A percentile compares a stretch with the other conserved stretches of the same genome.
Evolutionary conservation across 106 monocot genomes (phyloP).

Genomic region (Apostasia ramifera): DNA sequence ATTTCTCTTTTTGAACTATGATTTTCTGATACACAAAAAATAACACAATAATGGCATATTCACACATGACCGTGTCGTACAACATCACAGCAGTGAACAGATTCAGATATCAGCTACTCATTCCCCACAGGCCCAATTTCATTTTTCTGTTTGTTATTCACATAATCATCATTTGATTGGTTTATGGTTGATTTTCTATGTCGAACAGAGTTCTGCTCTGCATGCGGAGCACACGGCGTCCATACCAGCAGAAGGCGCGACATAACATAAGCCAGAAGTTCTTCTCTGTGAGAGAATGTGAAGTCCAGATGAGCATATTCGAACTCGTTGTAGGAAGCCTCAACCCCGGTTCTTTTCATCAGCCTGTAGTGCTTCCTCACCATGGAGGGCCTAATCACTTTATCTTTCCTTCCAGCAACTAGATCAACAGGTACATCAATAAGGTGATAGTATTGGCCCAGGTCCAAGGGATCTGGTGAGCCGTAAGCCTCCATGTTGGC

Average conservation of each 20-base stretch:
- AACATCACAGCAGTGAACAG: too few relatives aligned
- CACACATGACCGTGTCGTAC: background rate
- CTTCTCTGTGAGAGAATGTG: slow-evolving; percentile 90
- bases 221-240: slow-evolving; percentile 14
- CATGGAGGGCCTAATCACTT: slow-evolving; percentile 82
- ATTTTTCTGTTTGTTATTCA: background rate
- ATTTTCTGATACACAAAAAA: background rate
- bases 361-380: slow-evolving; percentile 85
- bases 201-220: slow-evolving; percentile 17
- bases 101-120: background rate
- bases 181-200: slow-evolving; percentile 26
- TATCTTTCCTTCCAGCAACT: slow-evolving; percentile 84
- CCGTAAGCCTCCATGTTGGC: slow-evolving; percentile 82
- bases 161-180: background rate
- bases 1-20: background rate
- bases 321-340: slow-evolving; percentile 76
- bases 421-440: slow-evolving; percentile 86
- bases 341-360: slow-evolving; percentile 65
- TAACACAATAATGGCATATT: background rate
- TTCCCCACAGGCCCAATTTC: slow-evolving; percentile 1
- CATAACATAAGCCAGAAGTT: slow-evolving; percentile 92
- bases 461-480: slow-evolving; percentile 55
- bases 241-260: slow-evolving; percentile 46
- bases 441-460: slow-evolving; percentile 65
- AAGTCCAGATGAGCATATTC: slow-evolving; percentile 95